Evolutionary conservation across 129 eudicot genomes (phyloP).

Genomic region (Helianthus tuberosus): DNA sequence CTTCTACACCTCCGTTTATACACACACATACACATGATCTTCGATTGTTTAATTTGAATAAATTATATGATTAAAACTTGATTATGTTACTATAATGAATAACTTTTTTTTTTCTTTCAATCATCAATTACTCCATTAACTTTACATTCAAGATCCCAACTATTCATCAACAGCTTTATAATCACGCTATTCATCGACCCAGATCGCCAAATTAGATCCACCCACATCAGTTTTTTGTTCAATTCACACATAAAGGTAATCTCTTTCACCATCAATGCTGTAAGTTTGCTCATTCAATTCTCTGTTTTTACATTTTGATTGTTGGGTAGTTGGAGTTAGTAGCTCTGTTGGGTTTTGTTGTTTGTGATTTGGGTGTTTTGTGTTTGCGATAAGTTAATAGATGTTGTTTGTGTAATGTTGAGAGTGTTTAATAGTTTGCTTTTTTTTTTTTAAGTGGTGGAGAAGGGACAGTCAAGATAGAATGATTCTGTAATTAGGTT

Average conservation of each 20-base stretch:
- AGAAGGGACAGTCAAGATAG: too few relatives aligned
- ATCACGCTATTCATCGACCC: conserved; percentile 11
- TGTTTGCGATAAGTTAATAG: too few relatives aligned
- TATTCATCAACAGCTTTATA: background rate
- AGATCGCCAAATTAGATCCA: conserved; percentile 16
- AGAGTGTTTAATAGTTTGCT: too few relatives aligned
- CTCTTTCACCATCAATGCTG: conserved; percentile 20
- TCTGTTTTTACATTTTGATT: too few relatives aligned
- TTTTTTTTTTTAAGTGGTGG: too few relatives aligned
- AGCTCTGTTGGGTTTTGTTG: too few relatives aligned
- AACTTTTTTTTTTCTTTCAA: background rate
- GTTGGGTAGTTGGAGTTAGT: too few relatives aligned
- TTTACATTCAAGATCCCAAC: background rate
- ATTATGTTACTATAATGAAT: background rate
- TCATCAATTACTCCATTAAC: conserved; percentile 1
- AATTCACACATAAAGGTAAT: conserved; percentile 8
- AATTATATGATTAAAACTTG: conserved; percentile 22
- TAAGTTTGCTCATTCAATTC: too few relatives aligned
- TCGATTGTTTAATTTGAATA: conserved; percentile 11
- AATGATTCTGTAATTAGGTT: too few relatives aligned
- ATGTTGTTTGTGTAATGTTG: too few relatives aligned
- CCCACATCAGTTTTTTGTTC: background rate
- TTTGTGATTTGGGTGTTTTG: too few relatives aligned
- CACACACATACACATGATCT: background rate
- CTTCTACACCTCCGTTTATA: conserved; percentile 13